Base-by-base conservation (phyloP, 2,329 filamentous ascomycete genomes). In the Geosmithia morbida region DNA sequence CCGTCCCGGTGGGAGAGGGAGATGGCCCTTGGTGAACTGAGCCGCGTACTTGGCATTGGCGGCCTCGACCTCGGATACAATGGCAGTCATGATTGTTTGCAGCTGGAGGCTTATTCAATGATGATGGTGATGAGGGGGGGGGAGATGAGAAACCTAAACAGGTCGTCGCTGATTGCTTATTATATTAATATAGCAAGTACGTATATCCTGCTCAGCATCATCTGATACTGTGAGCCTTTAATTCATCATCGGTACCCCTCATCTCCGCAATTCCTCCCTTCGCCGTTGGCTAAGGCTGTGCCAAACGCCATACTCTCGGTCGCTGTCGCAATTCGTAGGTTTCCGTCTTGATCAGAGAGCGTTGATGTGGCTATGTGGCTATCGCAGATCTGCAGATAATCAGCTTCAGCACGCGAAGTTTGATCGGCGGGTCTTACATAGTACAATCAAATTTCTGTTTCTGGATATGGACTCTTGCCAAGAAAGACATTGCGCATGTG, bases 1-100 rank as follows among this genome's bases (percentile, higher is more conserved):
- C 45, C 45, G 45, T 40, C 46, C 40, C 2, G 40, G 46, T 17
- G 46, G 46, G 13, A 44, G 41, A 16, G 46, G 46, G 13, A 44
- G 41, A 44, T 39, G 14, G 10, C 30, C 42, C 20, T 48, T 48
- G 17, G 41, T 44, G 29, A 48, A 48, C 19, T 22, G 17, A 14
- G 41, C 18, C 18, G 42, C 41, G 22, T 44, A 44, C 33, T 48
- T 44, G 22, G 19, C 19, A 26, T 48, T 44, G 29, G 46, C 46
- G 8, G 46, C 41, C 19, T 48, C 46, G 14, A 44, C 17, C 20
- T 41, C 42, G 14, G 46, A 26, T 8, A 44, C 39, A 4, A 48
- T 41, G 19, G 46, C 22, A 46, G 22, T 22, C 43, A 45, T 45
- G 22, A 43, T 43, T 10, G 14, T 13, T 43, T 22, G 41, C 3